These are phyloP conservation scores for Podospora fimiseda DNA, from an alignment of 495 filamentous ascomycete genomes.

Conservation along the genomic window DNA sequence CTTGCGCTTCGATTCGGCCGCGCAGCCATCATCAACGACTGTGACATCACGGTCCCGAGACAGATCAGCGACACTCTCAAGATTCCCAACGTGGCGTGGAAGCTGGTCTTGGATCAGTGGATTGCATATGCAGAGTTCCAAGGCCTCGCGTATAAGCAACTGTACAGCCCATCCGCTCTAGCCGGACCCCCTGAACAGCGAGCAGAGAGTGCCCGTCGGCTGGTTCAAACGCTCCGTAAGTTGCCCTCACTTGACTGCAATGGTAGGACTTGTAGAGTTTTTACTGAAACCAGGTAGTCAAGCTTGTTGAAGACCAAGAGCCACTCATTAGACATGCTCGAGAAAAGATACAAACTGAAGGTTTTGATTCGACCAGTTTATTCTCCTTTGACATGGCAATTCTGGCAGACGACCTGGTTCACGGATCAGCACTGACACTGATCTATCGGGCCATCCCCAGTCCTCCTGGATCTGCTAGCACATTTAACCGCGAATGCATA, in stretches of 20 bases:
- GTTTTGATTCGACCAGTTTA: slow-evolving; percentile 14
- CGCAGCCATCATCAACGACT: slow-evolving; percentile 55
- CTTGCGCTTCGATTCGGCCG: slow-evolving; percentile 60
- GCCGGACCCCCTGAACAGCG: slow-evolving; percentile 42
- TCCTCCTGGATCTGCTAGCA: slow-evolving; percentile 33
- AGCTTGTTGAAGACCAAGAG: slow-evolving; percentile 10
- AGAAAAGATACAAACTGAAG: slow-evolving; percentile 8
- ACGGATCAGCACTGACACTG: slow-evolving; percentile 49
- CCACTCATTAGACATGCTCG: slow-evolving; percentile 10
- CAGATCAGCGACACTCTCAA: slow-evolving; percentile 26
- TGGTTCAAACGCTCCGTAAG: slow-evolving; percentile 18
- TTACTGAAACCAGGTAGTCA: too few species aligned
- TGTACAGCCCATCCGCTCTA: slow-evolving; percentile 57
- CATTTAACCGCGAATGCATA: slow-evolving; percentile 55
- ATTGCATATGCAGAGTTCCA: slow-evolving; percentile 50
- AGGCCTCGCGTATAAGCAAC: slow-evolving; percentile 49
- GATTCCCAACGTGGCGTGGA: slow-evolving; percentile 26
- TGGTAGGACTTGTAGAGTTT: too few species aligned
- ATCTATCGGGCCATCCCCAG: slow-evolving; percentile 58
- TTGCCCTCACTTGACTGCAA: too few species aligned
- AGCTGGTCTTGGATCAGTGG: slow-evolving; percentile 40
- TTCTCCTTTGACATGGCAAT: slow-evolving; percentile 43
- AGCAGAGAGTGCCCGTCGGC: slow-evolving; percentile 28
- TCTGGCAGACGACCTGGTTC: slow-evolving; percentile 49
- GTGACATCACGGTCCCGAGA: slow-evolving; percentile 52